Base-by-base conservation (phyloP, 2,329 filamentous ascomycete genomes). In the Stagonosporopsis chrysanthemi region DNA sequence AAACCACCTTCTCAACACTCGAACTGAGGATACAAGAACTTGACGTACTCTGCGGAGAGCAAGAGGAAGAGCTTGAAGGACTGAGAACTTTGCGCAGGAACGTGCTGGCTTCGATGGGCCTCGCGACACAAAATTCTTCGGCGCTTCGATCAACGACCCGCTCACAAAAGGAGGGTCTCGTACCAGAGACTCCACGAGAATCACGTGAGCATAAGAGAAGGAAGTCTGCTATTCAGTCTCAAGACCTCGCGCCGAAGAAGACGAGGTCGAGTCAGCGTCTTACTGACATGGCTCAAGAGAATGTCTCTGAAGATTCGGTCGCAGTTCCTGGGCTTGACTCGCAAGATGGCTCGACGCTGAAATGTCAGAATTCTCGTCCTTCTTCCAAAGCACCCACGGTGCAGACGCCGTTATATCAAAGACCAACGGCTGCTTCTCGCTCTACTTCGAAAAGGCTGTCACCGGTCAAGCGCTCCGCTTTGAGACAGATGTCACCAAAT, bases 311-410 rank as follows among this genome's bases (percentile, higher is more conserved):
- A 47, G 58, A 60, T 6, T 71, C 68, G 3, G 69, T 71, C 39
- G 65, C 51, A 15, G 72, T 70, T 3, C 62, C 59, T 3, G 52
- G 56, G 22, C 54, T 62, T 8, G 55, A 55, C 6, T 67, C 60
- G 5, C 64, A 61, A 24, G 52, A 60, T n/a, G 67, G 68, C 12
- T 76, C 76, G 2, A 75, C 72, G 6, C 78, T 79, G 3, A 82
- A 82, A 61, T 76, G 80, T 15, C 58, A 71, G 1, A 78, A 75
- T 50, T 69, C 74, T 24, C 68, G 71, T 19, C 54, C 63, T 4
- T 65, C 74, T 1, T 74, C 72, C 60, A 75, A 72, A 42, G 60
- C 66, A 6, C 67, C 73, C 24, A 56, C 62, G 3, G 64, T 73
- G 57, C 67, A 68, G 17, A 73, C 70, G 40, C 66, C 75, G 2